A percentile compares a stretch with the other conserved stretches of the same genome.
Conservation (phyloP, 345 rosid genomes). For the Carallia pectinifolia region DNA sequence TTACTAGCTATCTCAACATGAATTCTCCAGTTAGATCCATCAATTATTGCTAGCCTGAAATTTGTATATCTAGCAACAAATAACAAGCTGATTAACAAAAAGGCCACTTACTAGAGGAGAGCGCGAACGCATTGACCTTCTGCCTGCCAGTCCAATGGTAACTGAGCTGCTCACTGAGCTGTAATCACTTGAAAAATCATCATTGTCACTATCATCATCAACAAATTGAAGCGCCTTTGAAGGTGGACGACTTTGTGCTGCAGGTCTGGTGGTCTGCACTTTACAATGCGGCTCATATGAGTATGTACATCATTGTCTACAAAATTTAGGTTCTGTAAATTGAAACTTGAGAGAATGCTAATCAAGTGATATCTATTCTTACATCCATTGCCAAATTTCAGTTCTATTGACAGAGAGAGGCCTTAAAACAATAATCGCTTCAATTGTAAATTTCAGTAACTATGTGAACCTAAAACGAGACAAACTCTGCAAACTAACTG, state of each 20-base stretch:
- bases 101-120: slow-evolving; percentile 39
- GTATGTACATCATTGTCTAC: too few species aligned
- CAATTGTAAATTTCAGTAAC: too few species aligned
- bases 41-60: not conserved
- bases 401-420: too few species aligned
- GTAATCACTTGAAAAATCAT: slow-evolving; percentile 17
- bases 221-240: not conserved
- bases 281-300: slow-evolving; percentile 2
- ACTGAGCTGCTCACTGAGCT: slow-evolving; percentile 17
- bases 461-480: too few species aligned
- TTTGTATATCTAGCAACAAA: not conserved
- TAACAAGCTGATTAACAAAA: not conserved
- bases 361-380: too few species aligned
- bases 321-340: too few species aligned
- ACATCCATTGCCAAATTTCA: too few species aligned
- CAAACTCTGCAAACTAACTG: not conserved
- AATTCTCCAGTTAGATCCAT: not conserved
- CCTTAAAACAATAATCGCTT: too few species aligned
- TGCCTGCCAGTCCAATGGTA: slow-evolving; percentile 42
- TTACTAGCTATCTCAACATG: not conserved
- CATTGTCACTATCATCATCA: slow-evolving; percentile 34
- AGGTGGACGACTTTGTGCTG: slow-evolving; percentile 31
- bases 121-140: slow-evolving; percentile 25
- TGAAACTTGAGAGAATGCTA: too few species aligned
- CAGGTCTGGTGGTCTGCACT: slow-evolving; percentile 41